These are phyloP conservation scores for Ramichloridium luteum DNA, from an alignment of 2,329 filamentous ascomycete genomes.

Conservation along the genomic window DNA sequence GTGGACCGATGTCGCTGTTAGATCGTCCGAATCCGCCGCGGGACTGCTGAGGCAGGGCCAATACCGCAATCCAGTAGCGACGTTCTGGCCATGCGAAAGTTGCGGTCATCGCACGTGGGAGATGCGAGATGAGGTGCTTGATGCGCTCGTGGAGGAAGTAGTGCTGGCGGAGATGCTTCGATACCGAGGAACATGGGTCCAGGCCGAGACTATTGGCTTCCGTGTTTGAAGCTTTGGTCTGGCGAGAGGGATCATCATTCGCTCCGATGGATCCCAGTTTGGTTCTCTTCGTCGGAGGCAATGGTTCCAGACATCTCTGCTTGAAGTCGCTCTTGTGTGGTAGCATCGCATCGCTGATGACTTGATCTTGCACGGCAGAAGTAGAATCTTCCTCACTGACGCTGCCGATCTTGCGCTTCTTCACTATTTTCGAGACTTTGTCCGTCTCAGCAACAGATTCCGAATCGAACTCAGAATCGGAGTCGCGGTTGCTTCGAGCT, in stretches of 20 bases:
- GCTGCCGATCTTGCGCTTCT: neutral
- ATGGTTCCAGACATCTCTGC: neutral
- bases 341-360: neutral
- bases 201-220: too few species aligned
- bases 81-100: slow-evolving; percentile 7
- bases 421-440: too few species aligned
- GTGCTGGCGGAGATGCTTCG: slow-evolving; percentile 5
- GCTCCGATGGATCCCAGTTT: too few species aligned
- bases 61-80: slow-evolving; percentile 27
- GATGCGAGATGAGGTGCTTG: slow-evolving; percentile 11
- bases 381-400: neutral
- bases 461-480: too few species aligned
- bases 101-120: slow-evolving; percentile 10
- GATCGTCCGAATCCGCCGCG: neutral
- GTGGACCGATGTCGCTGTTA: slow-evolving; percentile 3
- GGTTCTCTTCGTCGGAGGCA: too few species aligned
- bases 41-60: neutral
- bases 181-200: neutral
- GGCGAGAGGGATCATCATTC: too few species aligned
- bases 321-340: neutral
- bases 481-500: neutral
- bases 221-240: too few species aligned
- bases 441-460: too few species aligned
- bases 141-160: slow-evolving; percentile 16
- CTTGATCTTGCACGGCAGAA: too few species aligned